phyloP scores from a whole-genome alignment of 176 grass and related monocot species.

The Secale cereale region DNA sequence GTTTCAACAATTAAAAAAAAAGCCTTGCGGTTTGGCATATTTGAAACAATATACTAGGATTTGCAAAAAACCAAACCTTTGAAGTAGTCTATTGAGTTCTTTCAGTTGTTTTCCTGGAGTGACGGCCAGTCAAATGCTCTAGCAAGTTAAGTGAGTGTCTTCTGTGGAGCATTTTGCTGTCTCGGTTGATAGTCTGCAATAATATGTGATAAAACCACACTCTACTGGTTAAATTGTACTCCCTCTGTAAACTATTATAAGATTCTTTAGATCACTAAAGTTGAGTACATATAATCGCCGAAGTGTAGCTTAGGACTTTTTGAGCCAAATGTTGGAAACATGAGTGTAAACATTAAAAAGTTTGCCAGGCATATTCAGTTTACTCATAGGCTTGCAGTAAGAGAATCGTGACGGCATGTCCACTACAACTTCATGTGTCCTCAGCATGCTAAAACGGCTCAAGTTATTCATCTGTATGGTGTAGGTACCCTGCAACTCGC shows the following conservation, averaged over 20 bases:
- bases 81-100: constrained; percentile 32
- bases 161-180: constrained; percentile 51
- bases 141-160: constrained; percentile 50
- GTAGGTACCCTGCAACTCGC: too few species aligned
- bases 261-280: constrained; percentile 14
- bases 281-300: background rate
- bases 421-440: constrained; percentile 30
- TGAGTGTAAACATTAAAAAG: background rate
- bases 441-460: constrained; percentile 27
- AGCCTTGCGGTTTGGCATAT: background rate
- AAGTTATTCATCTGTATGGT: too few species aligned
- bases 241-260: too few species aligned
- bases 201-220: too few species aligned
- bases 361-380: constrained; percentile 1
- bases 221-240: too few species aligned
- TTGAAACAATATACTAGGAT: background rate
- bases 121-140: background rate
- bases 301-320: background rate
- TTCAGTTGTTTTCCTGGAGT: constrained; percentile 28
- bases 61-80: constrained; percentile 43
- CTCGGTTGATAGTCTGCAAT: background rate
- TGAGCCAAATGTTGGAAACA: background rate
- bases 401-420: constrained; percentile 59
- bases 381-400: constrained; percentile 63
- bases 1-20: background rate